These are phyloP conservation scores for Xylaria sp. DNA, from an alignment of 2,329 filamentous ascomycete species.

Conservation along the genomic window DNA sequence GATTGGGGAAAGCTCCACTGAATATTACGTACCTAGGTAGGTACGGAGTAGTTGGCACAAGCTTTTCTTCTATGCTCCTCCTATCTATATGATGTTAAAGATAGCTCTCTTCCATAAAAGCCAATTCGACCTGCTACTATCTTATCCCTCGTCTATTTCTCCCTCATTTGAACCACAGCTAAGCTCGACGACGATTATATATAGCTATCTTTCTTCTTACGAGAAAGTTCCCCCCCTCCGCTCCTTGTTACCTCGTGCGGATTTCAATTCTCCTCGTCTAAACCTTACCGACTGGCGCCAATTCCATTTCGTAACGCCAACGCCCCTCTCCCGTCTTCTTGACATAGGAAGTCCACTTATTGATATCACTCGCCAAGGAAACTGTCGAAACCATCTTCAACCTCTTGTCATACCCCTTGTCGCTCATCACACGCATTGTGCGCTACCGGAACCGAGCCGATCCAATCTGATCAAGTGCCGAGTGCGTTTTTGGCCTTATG, in stretches of 20 bases:
- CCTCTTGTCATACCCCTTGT: background rate
- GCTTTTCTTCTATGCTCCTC: constrained; percentile 16
- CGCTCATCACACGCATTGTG: background rate
- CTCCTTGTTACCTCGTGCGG: too few relatives aligned
- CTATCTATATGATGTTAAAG: too few relatives aligned
- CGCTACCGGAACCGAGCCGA: background rate
- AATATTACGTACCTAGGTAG: constrained; percentile 41
- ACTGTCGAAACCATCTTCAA: background rate
- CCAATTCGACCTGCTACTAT: background rate
- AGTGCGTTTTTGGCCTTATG: background rate
- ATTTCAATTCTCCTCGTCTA: background rate
- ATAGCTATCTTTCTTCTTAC: background rate
- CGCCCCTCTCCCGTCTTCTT: constrained; percentile 2
- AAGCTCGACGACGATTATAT: background rate
- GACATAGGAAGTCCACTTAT: constrained; percentile 4
- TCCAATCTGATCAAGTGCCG: background rate
- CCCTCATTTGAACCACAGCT: background rate
- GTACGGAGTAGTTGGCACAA: constrained; percentile 30
- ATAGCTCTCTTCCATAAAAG: constrained; percentile 19
- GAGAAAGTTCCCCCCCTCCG: background rate
- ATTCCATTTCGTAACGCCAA: background rate
- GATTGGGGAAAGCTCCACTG: constrained; percentile 11
- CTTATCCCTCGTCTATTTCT: too few relatives aligned
- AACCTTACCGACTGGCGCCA: constrained; percentile 1
- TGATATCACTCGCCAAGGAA: background rate